Evolutionary conservation across 1,139 yeast species (phyloP).

Genomic region (Saccharomyces hybrid): DNA sequence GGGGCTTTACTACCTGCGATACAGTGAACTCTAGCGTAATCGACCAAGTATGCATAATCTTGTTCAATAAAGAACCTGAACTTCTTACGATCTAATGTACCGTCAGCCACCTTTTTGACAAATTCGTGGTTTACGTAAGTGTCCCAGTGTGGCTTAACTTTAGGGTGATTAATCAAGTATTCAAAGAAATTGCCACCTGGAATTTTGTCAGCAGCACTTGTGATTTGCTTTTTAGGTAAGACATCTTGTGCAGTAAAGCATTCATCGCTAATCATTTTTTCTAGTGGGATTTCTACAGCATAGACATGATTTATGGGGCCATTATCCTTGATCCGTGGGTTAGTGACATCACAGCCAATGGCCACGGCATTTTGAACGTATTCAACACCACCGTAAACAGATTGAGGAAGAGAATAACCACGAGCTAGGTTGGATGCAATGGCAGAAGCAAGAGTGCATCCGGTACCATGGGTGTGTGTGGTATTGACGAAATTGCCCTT

Average conservation of each 20-base stretch:
- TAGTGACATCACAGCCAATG: conserved; percentile 38
- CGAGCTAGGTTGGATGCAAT: conserved; percentile 69
- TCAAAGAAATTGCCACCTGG: conserved; percentile 39
- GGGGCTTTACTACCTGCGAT: conserved; percentile 61
- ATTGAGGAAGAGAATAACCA: conserved; percentile 38
- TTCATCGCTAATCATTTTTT: conserved; percentile 28
- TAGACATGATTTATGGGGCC: conserved; percentile 68
- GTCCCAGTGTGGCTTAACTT: conserved; percentile 49
- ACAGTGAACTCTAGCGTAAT: conserved; percentile 63
- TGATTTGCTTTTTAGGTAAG: conserved; percentile 23
- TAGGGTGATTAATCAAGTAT: conserved; percentile 51
- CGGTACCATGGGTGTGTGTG: conserved; percentile 76
- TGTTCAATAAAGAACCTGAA: conserved; percentile 60
- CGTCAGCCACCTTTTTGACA: conserved; percentile 46
- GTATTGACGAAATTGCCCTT: conserved; percentile 45
- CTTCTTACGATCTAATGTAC: conserved; percentile 42
- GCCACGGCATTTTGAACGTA: conserved; percentile 63
- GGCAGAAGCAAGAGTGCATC: conserved; percentile 80
- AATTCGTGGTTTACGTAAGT: conserved; percentile 57
- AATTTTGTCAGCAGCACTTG: conserved; percentile 12
- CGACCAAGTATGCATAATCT: conserved; percentile 62
- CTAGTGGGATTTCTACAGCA: conserved; percentile 33
- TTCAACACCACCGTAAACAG: conserved; percentile 52
- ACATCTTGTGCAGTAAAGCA: conserved; percentile 24
- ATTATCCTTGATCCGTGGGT: conserved; percentile 38